phyloP scores from a whole-genome alignment of 768 basidiomycete species.

The Panaeolus cyanescens region DNA sequence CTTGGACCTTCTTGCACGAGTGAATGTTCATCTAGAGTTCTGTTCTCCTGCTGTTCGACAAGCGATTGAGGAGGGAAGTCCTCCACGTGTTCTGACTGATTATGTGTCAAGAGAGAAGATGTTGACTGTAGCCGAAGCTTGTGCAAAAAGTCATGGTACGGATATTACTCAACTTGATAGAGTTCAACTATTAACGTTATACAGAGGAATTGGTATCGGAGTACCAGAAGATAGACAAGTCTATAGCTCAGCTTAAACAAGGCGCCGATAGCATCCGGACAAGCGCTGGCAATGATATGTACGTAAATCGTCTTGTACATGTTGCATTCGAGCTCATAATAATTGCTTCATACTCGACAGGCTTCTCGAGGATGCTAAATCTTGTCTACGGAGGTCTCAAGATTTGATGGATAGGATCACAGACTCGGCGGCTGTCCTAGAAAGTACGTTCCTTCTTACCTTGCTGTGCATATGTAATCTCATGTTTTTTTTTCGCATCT shows the following conservation, averaged over 20 bases:
- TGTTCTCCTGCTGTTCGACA: constrained; percentile 65
- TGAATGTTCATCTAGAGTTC: constrained; percentile 76
- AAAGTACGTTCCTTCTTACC: constrained; percentile 36
- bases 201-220: constrained; percentile 60
- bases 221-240: constrained; percentile 55
- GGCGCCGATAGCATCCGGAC: constrained; percentile 63
- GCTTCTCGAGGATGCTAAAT: constrained; percentile 60
- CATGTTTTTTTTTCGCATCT: neutral
- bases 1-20: constrained; percentile 65
- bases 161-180: constrained; percentile 6
- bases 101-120: constrained; percentile 82
- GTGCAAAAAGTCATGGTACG: constrained; percentile 68
- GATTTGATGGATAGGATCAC: constrained; percentile 60
- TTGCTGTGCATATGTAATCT: no score
- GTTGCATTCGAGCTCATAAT: neutral
- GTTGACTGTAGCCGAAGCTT: constrained; percentile 76
- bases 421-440: constrained; percentile 49
- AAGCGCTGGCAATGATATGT: constrained; percentile 50
- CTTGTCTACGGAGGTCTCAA: constrained; percentile 55
- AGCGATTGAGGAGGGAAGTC: constrained; percentile 72
- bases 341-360: constrained; percentile 31
- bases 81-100: constrained; percentile 70
- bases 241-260: constrained; percentile 53
- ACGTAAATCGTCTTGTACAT: constrained; percentile 12
- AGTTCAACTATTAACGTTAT: neutral